A percentile compares a stretch with the other conserved stretches of the same genome.
Evolutionary conservation across 2,329 filamentous ascomycete genomes (phyloP).

Genomic region (Verticillium zaregamsianum): DNA sequence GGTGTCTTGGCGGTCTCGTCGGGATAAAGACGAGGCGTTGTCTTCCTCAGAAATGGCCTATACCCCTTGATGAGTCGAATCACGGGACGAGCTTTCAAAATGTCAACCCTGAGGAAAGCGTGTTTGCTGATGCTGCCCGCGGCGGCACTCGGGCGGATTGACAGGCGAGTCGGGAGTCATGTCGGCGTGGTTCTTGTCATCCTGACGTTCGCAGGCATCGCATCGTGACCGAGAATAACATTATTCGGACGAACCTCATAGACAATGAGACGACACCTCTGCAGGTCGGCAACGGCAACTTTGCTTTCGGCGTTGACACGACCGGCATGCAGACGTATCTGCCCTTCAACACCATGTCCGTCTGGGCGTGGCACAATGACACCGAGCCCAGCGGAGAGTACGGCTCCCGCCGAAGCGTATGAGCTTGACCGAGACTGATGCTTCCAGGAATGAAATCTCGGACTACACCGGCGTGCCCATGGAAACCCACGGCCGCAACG

Average conservation of each 20-base stretch:
- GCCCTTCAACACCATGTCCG: slow-evolving; percentile 40
- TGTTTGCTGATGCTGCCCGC: background rate
- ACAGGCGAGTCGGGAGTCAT: background rate
- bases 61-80: background rate
- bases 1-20: background rate
- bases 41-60: background rate
- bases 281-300: slow-evolving; percentile 45
- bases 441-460: slow-evolving; percentile 17
- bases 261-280: slow-evolving; percentile 42
- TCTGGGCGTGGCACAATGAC: slow-evolving; percentile 47
- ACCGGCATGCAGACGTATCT: slow-evolving; percentile 42
- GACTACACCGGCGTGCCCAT: slow-evolving; percentile 28
- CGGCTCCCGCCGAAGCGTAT: background rate
- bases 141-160: background rate
- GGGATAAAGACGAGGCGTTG: background rate
- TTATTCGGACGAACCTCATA: slow-evolving; percentile 17
- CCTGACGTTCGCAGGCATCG: slow-evolving; percentile 10
- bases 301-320: slow-evolving; percentile 42
- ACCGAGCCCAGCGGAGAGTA: slow-evolving; percentile 26
- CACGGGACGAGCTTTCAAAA: background rate
- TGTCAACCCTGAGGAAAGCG: background rate
- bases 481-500: slow-evolving; percentile 29
- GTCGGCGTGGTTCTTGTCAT: background rate
- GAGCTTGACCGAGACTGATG: background rate
- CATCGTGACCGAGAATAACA: slow-evolving; percentile 16